Base-by-base conservation (phyloP, 2,329 filamentous ascomycete species). In the Bipolaris cookei region DNA sequence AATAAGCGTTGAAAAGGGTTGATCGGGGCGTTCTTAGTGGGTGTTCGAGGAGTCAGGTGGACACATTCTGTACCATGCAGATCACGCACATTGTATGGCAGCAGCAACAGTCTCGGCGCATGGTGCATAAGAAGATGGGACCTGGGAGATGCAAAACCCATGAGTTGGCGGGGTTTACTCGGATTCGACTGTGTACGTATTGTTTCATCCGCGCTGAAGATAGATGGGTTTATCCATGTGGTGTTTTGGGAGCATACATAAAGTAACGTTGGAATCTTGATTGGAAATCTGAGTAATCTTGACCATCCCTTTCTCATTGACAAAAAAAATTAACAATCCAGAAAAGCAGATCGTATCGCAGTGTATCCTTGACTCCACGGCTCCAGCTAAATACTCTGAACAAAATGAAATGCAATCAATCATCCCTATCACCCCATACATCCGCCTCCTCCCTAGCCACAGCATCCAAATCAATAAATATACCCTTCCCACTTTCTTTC, bases 401-500 rank as follows among this genome's bases (percentile, higher is more conserved):
- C 10, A 10, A 16, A 11, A 5, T 18, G 8, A 34, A 32, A 42
- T 20, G 16, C 23, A 20, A 51, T 54, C 37, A 51, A 49, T 71
- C 70, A 45, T 72, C 70, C 23, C 65, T 60, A 34, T 72, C 69
- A 2, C 72, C 72, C 73, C 73, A 76, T 51, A 75, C 73, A 25
- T 71, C 72, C 53, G 68, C 70, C 64, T 75, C 73, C 54, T 75
- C 72, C 46, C 67, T 67, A 23, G 72, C 72, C 16, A 75, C 73
- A 34, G 61, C 71, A 62, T 76, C 73, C 14, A 75, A 43, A 67
- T 75, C 73, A 34, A 74, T 58, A 54, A 75, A 50, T 1, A 59
- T 66, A 20, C 59, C 62, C 38, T 54, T 58, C 42, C 42, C 47
- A 30, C 56, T 46, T 8, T 53, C 54, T 0, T 62, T 65, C 11